Percentiles rank a stretch among this genome's conserved stretches.
Evolutionary conservation across 2,329 filamentous ascomycete species (phyloP).

Genomic region (Exophiala viscosa): DNA sequence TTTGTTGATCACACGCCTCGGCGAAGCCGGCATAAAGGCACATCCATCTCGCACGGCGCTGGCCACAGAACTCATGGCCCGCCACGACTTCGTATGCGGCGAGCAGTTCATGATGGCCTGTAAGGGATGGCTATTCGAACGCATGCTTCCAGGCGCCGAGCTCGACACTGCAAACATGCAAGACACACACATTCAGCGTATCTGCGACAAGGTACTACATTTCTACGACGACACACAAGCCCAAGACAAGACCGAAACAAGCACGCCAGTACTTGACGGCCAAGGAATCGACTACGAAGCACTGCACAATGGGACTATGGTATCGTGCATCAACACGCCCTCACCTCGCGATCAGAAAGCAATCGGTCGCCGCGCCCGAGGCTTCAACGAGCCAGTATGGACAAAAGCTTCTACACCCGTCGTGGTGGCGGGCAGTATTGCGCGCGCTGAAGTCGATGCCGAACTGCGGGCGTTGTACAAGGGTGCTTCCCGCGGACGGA

Average conservation of each 20-base stretch:
- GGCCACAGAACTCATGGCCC: not conserved
- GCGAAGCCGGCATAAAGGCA: not conserved
- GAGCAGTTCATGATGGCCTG: constrained; percentile 22
- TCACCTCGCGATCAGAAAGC: constrained; percentile 11
- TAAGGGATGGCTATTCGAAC: constrained; percentile 19
- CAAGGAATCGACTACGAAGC: not conserved
- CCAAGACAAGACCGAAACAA: not conserved
- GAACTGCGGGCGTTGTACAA: constrained; percentile 8
- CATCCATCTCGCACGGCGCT: constrained; percentile 6
- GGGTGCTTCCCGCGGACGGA: not conserved
- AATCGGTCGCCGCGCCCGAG: constrained; percentile 2
- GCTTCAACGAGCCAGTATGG: constrained; percentile 13
- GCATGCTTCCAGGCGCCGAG: not conserved
- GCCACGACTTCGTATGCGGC: constrained; percentile 16
- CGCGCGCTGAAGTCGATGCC: constrained; percentile 11
- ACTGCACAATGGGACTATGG: not conserved
- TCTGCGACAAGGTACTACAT: not conserved
- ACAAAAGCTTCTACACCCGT: not conserved
- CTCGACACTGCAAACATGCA: not conserved
- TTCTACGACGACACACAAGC: not conserved
- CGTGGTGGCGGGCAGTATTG: constrained; percentile 10
- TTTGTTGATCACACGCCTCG: constrained; percentile 7
- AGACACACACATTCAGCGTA: not conserved
- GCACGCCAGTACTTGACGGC: too few species aligned
- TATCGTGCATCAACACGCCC: constrained; percentile 1